Evolutionary conservation across 306 rosid species (phyloP).

Genomic region (Cucumis melo): DNA sequence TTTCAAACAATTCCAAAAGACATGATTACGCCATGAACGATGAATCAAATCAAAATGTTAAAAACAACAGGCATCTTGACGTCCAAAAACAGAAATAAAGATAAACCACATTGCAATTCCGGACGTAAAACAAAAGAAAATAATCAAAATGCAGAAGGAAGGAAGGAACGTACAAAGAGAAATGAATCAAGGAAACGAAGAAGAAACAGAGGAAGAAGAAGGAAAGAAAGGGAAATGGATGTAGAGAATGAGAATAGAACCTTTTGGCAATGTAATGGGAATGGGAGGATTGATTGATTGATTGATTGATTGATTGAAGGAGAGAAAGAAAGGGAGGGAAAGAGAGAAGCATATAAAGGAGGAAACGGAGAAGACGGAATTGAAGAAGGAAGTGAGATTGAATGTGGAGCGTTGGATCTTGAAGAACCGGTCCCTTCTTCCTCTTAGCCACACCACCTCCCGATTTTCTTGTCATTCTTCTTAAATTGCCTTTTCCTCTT

Average conservation of each 20-base stretch:
- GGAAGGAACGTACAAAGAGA: not conserved
- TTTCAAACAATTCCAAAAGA: not conserved
- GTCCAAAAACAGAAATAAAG: not conserved
- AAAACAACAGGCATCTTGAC: not conserved
- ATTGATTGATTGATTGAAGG: not conserved
- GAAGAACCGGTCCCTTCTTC: conserved; percentile 17
- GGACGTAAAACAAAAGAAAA: not conserved
- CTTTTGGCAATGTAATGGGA: not conserved
- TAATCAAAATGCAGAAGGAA: not conserved
- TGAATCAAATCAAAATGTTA: not conserved
- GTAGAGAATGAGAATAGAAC: conserved; percentile 2
- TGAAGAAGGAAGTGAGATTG: conserved; percentile 9
- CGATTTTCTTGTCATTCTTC: conserved; percentile 11
- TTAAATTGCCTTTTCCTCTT: not conserved
- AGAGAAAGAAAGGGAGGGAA: not conserved
- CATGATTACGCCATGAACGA: not conserved
- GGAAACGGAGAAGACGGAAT: conserved; percentile 6
- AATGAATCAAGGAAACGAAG: not conserved
- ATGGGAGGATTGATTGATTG: not conserved
- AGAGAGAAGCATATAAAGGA: conserved; percentile 5
- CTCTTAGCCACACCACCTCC: conserved; percentile 1
- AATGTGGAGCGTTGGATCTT: conserved; percentile 41
- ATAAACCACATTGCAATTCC: not conserved
- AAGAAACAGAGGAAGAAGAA: not conserved
- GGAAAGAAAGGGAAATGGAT: not conserved